Conservation (phyloP, 306 rosid genomes). For the Cicer yamashitae region DNA sequence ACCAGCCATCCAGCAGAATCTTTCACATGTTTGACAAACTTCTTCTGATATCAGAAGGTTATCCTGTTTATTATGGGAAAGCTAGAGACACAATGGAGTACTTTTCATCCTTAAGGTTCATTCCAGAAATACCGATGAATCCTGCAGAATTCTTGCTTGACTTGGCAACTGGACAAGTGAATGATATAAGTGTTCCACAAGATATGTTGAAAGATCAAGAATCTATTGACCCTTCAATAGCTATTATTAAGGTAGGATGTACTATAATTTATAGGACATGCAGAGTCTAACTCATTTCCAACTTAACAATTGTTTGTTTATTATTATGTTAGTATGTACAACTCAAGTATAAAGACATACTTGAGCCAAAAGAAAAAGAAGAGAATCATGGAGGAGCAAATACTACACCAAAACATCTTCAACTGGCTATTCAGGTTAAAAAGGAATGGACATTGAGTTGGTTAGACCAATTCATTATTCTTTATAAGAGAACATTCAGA, state of each 20-base stretch:
- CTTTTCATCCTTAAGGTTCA: constrained; percentile 75
- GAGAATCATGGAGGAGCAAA: constrained; percentile 63
- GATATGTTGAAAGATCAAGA: constrained; percentile 58
- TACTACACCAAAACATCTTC: constrained; percentile 79
- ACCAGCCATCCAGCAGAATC: constrained; percentile 95
- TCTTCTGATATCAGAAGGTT: constrained; percentile 85
- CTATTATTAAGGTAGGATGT: constrained; percentile 64
- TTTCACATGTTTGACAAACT: constrained; percentile 94
- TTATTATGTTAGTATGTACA: constrained; percentile 66
- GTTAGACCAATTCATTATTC: constrained; percentile 78
- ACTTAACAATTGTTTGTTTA: constrained; percentile 25
- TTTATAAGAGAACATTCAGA: constrained; percentile 80
- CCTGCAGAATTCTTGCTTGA: constrained; percentile 94
- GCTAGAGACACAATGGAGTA: constrained; percentile 76
- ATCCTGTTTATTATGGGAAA: constrained; percentile 82
- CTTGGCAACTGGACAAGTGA: constrained; percentile 88
- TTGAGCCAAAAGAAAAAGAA: constrained; percentile 78
- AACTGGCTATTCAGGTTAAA: constrained; percentile 70
- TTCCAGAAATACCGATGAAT: constrained; percentile 87
- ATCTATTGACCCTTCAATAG: constrained; percentile 57
- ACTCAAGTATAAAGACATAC: constrained; percentile 61
- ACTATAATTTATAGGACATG: constrained; percentile 7
- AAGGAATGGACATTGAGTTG: constrained; percentile 86
- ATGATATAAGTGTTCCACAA: constrained; percentile 72
- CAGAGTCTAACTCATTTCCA: constrained; percentile 27